These are phyloP conservation scores for Vigna unguiculata DNA, from an alignment of 306 rosid genomes.

Conservation along the genomic window DNA sequence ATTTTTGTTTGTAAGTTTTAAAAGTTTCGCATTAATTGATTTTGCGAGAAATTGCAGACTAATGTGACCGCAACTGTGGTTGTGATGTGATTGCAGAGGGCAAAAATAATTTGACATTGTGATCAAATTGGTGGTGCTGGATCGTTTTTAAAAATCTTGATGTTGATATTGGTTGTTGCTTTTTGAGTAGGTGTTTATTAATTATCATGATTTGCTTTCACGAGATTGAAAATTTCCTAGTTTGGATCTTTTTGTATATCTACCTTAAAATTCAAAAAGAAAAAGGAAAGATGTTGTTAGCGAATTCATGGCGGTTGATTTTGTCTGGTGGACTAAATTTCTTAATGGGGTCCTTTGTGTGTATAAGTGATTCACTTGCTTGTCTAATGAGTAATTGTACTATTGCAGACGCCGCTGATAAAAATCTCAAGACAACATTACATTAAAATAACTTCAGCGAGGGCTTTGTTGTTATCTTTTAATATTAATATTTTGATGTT, in stretches of 20 bases:
- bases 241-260: slow-evolving; percentile 14
- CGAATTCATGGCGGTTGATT: neutral
- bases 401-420: neutral
- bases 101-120: too few relatives aligned
- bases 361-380: neutral
- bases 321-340: neutral
- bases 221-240: slow-evolving; percentile 11
- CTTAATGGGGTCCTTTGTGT: neutral
- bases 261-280: neutral
- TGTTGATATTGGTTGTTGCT: slow-evolving; percentile 21
- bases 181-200: slow-evolving; percentile 5
- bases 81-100: too few relatives aligned
- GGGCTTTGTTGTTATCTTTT: neutral
- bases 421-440: neutral
- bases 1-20: too few relatives aligned
- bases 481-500: neutral
- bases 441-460: neutral
- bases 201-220: slow-evolving; percentile 22
- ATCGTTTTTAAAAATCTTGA: neutral
- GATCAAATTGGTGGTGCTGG: too few relatives aligned
- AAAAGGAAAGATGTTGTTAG: neutral
- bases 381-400: neutral
- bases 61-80: neutral
- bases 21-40: neutral
- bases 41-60: neutral